These are phyloP conservation scores for Penicillium sp. DNA, from an alignment of 2,329 filamentous ascomycete genomes.

Conservation along the genomic window DNA sequence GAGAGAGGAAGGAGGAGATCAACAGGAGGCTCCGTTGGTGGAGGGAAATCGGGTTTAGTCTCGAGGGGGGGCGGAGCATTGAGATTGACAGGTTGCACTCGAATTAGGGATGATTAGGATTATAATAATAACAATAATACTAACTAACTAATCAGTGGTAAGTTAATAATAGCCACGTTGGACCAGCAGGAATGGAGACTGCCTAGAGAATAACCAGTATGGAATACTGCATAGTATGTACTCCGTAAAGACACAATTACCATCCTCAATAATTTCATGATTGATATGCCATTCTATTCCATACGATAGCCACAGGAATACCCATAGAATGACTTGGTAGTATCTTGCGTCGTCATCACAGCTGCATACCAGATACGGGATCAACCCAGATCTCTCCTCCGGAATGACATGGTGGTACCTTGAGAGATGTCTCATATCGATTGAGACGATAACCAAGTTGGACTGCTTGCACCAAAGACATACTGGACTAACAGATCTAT, in stretches of 20 bases:
- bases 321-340: background rate
- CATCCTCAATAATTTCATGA: background rate
- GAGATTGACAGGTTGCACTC: constrained; percentile 7
- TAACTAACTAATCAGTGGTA: background rate
- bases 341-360: background rate
- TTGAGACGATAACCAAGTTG: too few relatives aligned
- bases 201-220: background rate
- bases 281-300: background rate
- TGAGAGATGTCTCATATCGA: constrained; percentile 1
- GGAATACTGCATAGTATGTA: background rate
- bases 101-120: background rate
- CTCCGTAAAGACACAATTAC: too few relatives aligned
- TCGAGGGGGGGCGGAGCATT: constrained; percentile 29
- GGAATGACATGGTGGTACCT: background rate
- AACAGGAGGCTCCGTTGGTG: constrained; percentile 30
- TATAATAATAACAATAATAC: background rate
- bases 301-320: background rate
- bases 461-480: too few relatives aligned
- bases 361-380: background rate
- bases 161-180: constrained; percentile 5
- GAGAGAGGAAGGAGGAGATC: constrained; percentile 32
- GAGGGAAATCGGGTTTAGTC: constrained; percentile 31
- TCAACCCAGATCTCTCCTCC: background rate
- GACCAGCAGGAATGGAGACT: constrained; percentile 1
- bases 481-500: background rate